Evolutionary conservation across 1,139 yeast species (phyloP), one percentile per base, ranked within the genome.

Genomic region (Diutina neorugosa): DNA sequence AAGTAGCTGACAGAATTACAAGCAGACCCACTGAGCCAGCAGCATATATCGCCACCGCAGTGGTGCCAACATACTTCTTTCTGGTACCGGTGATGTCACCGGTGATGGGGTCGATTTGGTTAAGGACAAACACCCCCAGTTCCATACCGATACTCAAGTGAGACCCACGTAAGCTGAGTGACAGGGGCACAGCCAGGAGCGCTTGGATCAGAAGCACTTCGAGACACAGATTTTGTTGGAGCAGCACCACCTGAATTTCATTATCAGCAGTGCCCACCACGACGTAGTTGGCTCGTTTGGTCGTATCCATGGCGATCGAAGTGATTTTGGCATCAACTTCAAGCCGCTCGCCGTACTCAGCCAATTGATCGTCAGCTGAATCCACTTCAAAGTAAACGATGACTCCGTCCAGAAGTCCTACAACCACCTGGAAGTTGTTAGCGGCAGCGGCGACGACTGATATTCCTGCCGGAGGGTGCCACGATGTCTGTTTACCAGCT

Each of bases 391-490:
- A 91, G 65, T 93, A 93, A 4, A 86, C 84, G 3, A 93, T 61
- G 56, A 86, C 91, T 54, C 82, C 74, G 61, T 84, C 87, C 1
- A 94, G 82, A 9, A 93, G 66, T 0, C 83, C 90, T 8, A 93
- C 62, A 0, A 80, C 80, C 0, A 91, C 71, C 64, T 93, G 98
- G 20, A 77, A 74, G 44, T 76, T 72, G 43, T 88, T 88, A 3
- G 85, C 69, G 1, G 88, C 66, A 0, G 91, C 85, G 27, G 72
- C 69, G 0, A 77, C 62, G 46, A 93, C 76, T 34, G 77, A 71
- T 16, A 85, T 80, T 6, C 95, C 96, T 0, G 85, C 84, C 0
- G 96, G 96, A 1, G 96, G 89, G 46, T 69, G 73, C 98, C 98
- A 93, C 11, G 18, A 9, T 14, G 50, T 46, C 8, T 27, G 58